Conservation (phyloP, 2,329 filamentous ascomycete species). For the Ophiostoma fasciatum region DNA sequence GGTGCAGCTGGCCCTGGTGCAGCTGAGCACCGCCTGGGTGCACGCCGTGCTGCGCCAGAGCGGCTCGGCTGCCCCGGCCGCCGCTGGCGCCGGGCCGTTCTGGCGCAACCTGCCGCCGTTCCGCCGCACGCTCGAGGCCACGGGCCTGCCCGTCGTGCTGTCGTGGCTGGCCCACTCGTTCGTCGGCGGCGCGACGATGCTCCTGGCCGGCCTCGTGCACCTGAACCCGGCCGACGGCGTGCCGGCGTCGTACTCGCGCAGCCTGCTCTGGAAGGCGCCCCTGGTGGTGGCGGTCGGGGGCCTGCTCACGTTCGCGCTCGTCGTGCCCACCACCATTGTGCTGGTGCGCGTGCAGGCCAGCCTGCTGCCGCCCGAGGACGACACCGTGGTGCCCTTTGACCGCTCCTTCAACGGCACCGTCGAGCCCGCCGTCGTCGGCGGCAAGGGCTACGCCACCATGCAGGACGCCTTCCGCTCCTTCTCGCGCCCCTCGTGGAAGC, state of each 20-base stretch:
- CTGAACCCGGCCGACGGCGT: slow-evolving; percentile 20
- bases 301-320: slow-evolving; percentile 42
- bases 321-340: slow-evolving; percentile 62
- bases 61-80: slow-evolving; percentile 35
- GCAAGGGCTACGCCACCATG: slow-evolving; percentile 55
- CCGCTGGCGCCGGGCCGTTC: no score
- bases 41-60: slow-evolving; percentile 64
- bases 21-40: slow-evolving; percentile 65
- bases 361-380: slow-evolving; percentile 64
- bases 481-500: slow-evolving; percentile 53
- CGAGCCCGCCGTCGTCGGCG: slow-evolving; percentile 58
- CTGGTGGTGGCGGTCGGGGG: slow-evolving; percentile 31
- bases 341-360: slow-evolving; percentile 77
- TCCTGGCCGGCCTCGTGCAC: slow-evolving; percentile 31
- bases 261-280: slow-evolving; percentile 30
- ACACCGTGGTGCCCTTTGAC: slow-evolving; percentile 83
- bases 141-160: slow-evolving; percentile 51
- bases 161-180: slow-evolving; percentile 44
- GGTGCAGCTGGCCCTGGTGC: slow-evolving; percentile 46
- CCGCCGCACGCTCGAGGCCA: slow-evolving; percentile 48
- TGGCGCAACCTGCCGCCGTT: slow-evolving; percentile 55
- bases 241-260: slow-evolving; percentile 20
- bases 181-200: slow-evolving; percentile 29
- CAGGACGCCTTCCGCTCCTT: slow-evolving; percentile 70
- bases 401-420: slow-evolving; percentile 68